Evolutionary conservation across 2,329 filamentous ascomycete genomes (phyloP).

Genomic region (Aspergillus amoenus): DNA sequence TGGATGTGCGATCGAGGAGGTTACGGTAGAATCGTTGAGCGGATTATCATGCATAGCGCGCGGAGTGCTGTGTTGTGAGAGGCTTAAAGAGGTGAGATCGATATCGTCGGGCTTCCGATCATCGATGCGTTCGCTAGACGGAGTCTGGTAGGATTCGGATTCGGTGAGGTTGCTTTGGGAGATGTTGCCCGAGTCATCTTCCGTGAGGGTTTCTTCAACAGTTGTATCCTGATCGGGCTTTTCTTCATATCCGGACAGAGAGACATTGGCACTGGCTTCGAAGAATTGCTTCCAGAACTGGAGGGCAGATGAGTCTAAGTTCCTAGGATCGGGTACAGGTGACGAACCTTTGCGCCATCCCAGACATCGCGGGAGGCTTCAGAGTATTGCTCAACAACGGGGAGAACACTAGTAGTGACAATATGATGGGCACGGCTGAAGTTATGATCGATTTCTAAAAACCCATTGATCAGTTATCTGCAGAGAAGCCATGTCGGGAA

Average conservation of each 20-base stretch:
- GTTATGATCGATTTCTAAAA: constrained; percentile 91
- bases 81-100: constrained; percentile 43
- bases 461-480: constrained; percentile 10
- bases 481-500: constrained; percentile 7
- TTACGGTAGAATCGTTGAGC: constrained; percentile 40
- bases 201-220: constrained; percentile 50
- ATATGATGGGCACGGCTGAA: constrained; percentile 97
- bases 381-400: constrained; percentile 91
- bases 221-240: constrained; percentile 61
- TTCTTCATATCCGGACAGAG: constrained; percentile 91
- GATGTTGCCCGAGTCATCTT: constrained; percentile 55
- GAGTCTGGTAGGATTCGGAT: constrained; percentile 42
- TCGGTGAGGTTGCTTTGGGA: constrained; percentile 44
- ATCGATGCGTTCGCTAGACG: constrained; percentile 35
- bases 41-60: constrained; percentile 33
- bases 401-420: constrained; percentile 88
- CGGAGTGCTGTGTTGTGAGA: constrained; percentile 50
- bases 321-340: neutral
- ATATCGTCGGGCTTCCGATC: constrained; percentile 44
- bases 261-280: constrained; percentile 96
- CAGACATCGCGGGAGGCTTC: constrained; percentile 92
- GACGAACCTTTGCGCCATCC: constrained; percentile 84
- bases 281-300: constrained; percentile 99
- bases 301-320: neutral
- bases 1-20: constrained; percentile 55